Base-by-base conservation (phyloP, 306 rosid genomes). In the Inga oerstediana region DNA sequence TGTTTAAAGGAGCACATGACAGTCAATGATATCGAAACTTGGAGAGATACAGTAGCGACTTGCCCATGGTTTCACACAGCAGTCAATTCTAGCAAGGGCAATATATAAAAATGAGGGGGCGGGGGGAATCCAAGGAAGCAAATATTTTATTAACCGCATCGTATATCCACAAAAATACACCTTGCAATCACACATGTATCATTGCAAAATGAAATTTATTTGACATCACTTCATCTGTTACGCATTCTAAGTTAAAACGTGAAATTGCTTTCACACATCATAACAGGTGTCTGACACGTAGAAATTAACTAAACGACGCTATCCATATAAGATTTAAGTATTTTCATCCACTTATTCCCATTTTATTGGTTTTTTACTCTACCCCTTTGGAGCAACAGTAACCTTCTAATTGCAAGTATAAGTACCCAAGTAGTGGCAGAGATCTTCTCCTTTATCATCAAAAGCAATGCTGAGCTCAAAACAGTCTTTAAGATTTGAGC, bases 371-470 rank as follows among this genome's bases (percentile, higher is more conserved):
- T 80, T 75, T 88, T 88, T 35, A 88, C 77, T 69, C 87, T 86
- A 66, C 87, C 87, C 82, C 85, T 88, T 75, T 93, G 88, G 81
- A 88, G 80, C 75, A 91, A 88, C 67, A 97, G 83, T 88, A 76
- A 89, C 88, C 95, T 90, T 89, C 84, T 89, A 85, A 88, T 34
- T 73, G 98, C 97, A 74, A 97, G 97, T 72, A 94, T 90, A 72
- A 97, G 86, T 45, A 97, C 94, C 99, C 99, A 92, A 35, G 99
- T 89, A 64, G 93, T 83, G 66, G 97, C 92, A 34, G 92, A 88
- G 68, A 97, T 92, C 80, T 97, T 97, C 86, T 97, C 99, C 91
- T 97, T 97, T 90, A 97, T 97, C 99, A 97, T 97, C 88, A 97
- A 88, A 85, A 97, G 97, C 81, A 97, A 81, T 20, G 99, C 99